Evolutionary conservation across 108 stramenopile species (phyloP), one percentile per base, ranked within the genome.

Genomic region (Skeletonema menzelii): DNA sequence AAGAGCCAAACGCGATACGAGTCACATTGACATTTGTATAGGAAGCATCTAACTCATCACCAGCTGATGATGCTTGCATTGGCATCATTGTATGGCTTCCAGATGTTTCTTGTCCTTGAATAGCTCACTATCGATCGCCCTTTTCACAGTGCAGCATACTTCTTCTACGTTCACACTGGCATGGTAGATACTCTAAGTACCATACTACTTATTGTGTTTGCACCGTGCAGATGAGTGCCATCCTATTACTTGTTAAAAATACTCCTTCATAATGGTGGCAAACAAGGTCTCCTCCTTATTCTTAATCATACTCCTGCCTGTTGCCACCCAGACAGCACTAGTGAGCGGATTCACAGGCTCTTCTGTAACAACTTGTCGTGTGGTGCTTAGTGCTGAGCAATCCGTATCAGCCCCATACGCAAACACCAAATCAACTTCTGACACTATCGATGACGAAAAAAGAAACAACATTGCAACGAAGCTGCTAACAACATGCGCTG

Each of bases 1-100:
- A 95, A 26, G 87, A 88, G 10, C 93, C 93, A 75, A 95, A 95
- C 3, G 87, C 90, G 35, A 92, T 68, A 1, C 67, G 70, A 22
- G 63, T 26, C n/a, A 76, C 47, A 30, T 28, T 26, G 13, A 70
- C 12, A 10, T 47, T 6, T 1, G 78, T 53, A 63, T 65, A 59
- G 32, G 58, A 42, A 11, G 22, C 19, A 53, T 53, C 44, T 17
- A 37, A 37, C 35, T 37, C 35, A 37, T 11, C 1, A 7, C 11
- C 40, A 42, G 40, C 15, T n/a, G 40, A 15, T 42, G 14, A 3
- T 20, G 49, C 8, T 22, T 24, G 19, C 22, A 53, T 24, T 53
- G n/a, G n/a, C n/a, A n/a, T n/a, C n/a, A n/a, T n/a, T n/a, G n/a
- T n/a, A n/a, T 53, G 49, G 49, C 22, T 53, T 24, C 49, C 15